phyloP scores from a whole-genome alignment of 257 asterid species.

The Fraxinus quadrangulata region DNA sequence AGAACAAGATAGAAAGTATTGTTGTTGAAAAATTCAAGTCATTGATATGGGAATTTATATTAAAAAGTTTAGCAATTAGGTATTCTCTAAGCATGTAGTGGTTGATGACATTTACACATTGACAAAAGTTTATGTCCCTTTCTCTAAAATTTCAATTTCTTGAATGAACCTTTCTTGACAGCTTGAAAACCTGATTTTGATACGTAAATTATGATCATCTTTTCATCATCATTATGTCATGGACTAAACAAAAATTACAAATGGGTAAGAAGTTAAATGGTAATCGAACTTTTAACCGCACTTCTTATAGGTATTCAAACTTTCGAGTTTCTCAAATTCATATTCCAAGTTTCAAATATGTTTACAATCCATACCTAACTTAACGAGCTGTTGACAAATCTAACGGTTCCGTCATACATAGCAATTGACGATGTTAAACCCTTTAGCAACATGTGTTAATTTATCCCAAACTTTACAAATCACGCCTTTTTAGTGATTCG shows the following conservation, averaged over 20 bases:
- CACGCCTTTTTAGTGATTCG: too few relatives aligned
- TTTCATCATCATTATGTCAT: constrained; percentile 34
- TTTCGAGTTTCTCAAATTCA: neutral
- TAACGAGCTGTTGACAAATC: neutral
- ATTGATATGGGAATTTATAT: constrained; percentile 16
- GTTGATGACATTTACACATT: constrained; percentile 45
- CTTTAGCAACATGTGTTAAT: neutral
- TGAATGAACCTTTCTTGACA: constrained; percentile 31
- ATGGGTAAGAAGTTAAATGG: too few relatives aligned
- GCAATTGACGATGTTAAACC: neutral
- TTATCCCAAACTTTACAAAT: too few relatives aligned
- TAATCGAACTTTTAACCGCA: too few relatives aligned
- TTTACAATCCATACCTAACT: neutral
- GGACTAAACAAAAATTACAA: neutral
- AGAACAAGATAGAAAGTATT: neutral
- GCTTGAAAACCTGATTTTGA: constrained; percentile 40
- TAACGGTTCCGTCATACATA: neutral
- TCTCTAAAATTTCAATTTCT: constrained; percentile 30
- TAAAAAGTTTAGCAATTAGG: constrained; percentile 19
- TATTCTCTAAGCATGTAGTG: constrained; percentile 33
- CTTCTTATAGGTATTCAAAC: neutral
- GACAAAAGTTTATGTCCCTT: constrained; percentile 32
- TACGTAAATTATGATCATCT: constrained; percentile 28
- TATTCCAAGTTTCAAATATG: neutral
- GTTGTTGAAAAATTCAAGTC: constrained; percentile 7